Base-by-base conservation (phyloP, 768 basidiomycete species). In the Pulveroboletus sp. region DNA sequence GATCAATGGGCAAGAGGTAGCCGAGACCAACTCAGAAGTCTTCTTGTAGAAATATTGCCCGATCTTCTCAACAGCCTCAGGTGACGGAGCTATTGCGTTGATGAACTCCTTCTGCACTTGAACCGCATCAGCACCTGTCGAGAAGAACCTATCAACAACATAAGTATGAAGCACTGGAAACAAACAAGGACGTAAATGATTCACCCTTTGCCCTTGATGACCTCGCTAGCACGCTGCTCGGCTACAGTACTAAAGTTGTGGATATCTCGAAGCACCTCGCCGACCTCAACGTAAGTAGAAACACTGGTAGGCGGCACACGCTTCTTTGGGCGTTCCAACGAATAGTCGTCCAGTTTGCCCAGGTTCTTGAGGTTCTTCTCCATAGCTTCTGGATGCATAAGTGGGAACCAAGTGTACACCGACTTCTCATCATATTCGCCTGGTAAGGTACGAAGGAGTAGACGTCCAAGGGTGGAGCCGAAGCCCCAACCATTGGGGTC, bases 321-420 rank as follows among this genome's bases (percentile, higher is more conserved):
- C 6, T 58, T 49, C 27, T 57, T 67, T 0, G 89, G 87, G 27
- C 81, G 72, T 27, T 64, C 61, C 19, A 83, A 41, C 49, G 81
- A 74, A 54, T 91, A 92, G 39, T 76, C 66, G 23, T 78, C 71
- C 16, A 70, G 48, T 20, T 78, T 68, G 34, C 77, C 76, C 31
- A 90, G 59, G 27, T 87, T 78, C 43, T 62, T 72, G 46, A 91
- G 69, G 61, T 82, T 64, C 1, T 59, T 67, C 50, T 78, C 69
- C 88, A 91, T 90, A 2, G 81, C 64, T 0, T 75, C 71, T 4
- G 90, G 90, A 1, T 84, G 87, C 82, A 91, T 84, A 37, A 92
- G 73, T n/a, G 90, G 87, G 83, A 91, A 92, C 80, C 87, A 90
- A 4, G 90, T 82, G 62, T 88, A 92, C 40, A 80, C 70, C 50